Percentiles rank a stretch among this genome's conserved stretches.
phyloP scores from a whole-genome alignment of 768 basidiomycete species.

The Mycena olivaceomarginata region DNA sequence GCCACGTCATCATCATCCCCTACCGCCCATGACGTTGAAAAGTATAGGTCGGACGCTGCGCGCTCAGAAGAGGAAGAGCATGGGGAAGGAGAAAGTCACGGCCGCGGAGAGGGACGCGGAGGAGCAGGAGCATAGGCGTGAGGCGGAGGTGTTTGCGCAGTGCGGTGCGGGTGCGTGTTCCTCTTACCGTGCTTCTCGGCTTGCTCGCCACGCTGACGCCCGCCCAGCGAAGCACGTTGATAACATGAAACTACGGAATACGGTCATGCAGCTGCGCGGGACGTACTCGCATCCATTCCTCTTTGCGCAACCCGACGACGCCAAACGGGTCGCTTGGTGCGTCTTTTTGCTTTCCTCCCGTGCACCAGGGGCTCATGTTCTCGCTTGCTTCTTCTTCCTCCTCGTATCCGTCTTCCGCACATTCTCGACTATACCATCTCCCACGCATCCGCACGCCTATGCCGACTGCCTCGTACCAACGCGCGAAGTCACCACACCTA shows the following conservation, averaged over 20 bases:
- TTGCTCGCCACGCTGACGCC: constrained; percentile 68
- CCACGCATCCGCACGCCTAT: too few species aligned
- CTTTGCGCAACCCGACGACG: constrained; percentile 64
- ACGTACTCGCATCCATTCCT: constrained; percentile 95
- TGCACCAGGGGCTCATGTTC: background rate
- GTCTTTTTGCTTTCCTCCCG: background rate
- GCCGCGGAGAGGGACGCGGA: constrained; percentile 39
- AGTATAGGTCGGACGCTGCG: constrained; percentile 53
- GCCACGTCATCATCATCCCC: too few species aligned
- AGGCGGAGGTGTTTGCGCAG: constrained; percentile 71
- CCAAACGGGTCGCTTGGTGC: constrained; percentile 23
- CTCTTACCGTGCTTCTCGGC: background rate
- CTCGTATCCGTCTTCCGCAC: too few species aligned
- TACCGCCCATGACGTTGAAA: constrained; percentile 39
- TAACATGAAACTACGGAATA: constrained; percentile 95
- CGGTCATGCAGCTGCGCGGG: constrained; percentile 98
- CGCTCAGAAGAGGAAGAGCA: constrained; percentile 63
- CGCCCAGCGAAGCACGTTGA: constrained; percentile 48
- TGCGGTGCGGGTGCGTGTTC: constrained; percentile 73
- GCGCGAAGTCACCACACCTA: too few species aligned
- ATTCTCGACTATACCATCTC: too few species aligned
- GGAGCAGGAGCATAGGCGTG: constrained; percentile 62
- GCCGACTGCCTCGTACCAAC: too few species aligned
- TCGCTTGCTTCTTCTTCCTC: too few species aligned
- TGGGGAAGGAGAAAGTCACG: constrained; percentile 41